Evolutionary conservation across 345 rosid genomes (phyloP), one percentile per base, ranked within the genome.

Genomic region (Citrus maxima): DNA sequence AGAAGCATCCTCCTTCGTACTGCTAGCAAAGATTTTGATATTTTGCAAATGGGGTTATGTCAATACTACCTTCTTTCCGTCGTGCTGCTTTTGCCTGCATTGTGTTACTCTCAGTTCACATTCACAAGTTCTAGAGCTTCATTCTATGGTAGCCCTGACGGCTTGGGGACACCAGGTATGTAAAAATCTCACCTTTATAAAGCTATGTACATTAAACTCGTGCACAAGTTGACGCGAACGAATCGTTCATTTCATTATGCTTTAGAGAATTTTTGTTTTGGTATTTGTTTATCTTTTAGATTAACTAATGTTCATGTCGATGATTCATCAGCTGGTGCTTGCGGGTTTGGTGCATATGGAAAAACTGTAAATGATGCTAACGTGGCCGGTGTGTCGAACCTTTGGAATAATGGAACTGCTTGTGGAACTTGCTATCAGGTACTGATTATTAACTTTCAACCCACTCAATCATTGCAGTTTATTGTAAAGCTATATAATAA

Each of bases 391-490:
- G 99, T 88, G 65, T 91, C 98, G 24, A 85, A 74, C 70, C 90
- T 95, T 28, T 93, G 79, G 85, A 83, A 68, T 78, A 89, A 92
- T 74, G 98, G 98, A 72, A 78, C 88, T 64, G 98, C 97, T 68
- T 95, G 98, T 54, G 99, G 97, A 78, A 91, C 84, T 85, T 95
- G 99, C 89, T 95, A 92, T 81, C 99, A 92, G 92, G 99, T 51
- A 51, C 1, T 51, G 56, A 51, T 51, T 18, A 14, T 18, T 93
- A 35, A 40, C 35, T 21, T 34, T 66, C 24, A 56, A 49, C 14
- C 35, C 35, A 22, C 54, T 67, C 4, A 21, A 76, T 49, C 34
- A 16, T 37, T 67, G 34, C 22, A n/a, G 13, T 42, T 42, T 42
- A 42, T 42, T 42, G 13, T 42, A 42, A 42, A 12, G 51, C 51